These are phyloP conservation scores for Penicillium sp. DNA, from an alignment of 2,329 filamentous ascomycete genomes.

Conservation along the genomic window DNA sequence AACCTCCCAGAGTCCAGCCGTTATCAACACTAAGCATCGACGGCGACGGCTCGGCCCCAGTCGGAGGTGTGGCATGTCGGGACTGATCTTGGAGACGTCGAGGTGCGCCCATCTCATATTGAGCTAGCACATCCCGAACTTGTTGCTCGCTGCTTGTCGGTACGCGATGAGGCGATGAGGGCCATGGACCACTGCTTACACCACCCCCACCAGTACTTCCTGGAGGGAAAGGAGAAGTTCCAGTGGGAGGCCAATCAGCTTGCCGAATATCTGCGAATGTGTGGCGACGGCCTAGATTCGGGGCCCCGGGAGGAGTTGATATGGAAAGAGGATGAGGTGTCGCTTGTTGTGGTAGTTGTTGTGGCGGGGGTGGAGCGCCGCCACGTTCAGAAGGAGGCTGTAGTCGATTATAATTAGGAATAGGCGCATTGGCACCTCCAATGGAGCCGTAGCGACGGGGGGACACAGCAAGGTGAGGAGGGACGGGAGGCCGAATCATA, in stretches of 20 bases:
- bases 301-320: constrained; percentile 59
- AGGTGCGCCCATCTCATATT: constrained; percentile 68
- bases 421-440: constrained; percentile 69
- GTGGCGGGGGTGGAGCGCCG: not conserved
- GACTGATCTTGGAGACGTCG: constrained; percentile 55
- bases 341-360: constrained; percentile 68
- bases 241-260: constrained; percentile 71
- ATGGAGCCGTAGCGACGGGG: constrained; percentile 89
- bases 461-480: constrained; percentile 79
- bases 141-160: constrained; percentile 64
- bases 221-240: constrained; percentile 70
- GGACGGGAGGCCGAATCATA: constrained; percentile 77
- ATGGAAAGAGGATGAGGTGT: constrained; percentile 67
- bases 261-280: constrained; percentile 95
- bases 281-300: constrained; percentile 80
- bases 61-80: constrained; percentile 61
- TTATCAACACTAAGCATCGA: constrained; percentile 59
- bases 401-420: constrained; percentile 72
- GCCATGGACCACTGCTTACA: constrained; percentile 67
- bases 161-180: constrained; percentile 66
- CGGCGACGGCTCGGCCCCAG: constrained; percentile 55
- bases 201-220: constrained; percentile 60
- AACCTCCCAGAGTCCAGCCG: constrained; percentile 61
- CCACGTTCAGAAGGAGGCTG: constrained; percentile 66
- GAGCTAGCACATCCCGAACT: constrained; percentile 66